Evolutionary conservation across 2,329 filamentous ascomycete species (phyloP), one percentile per base, ranked within the genome.

Genomic region (Penicillium sp.): DNA sequence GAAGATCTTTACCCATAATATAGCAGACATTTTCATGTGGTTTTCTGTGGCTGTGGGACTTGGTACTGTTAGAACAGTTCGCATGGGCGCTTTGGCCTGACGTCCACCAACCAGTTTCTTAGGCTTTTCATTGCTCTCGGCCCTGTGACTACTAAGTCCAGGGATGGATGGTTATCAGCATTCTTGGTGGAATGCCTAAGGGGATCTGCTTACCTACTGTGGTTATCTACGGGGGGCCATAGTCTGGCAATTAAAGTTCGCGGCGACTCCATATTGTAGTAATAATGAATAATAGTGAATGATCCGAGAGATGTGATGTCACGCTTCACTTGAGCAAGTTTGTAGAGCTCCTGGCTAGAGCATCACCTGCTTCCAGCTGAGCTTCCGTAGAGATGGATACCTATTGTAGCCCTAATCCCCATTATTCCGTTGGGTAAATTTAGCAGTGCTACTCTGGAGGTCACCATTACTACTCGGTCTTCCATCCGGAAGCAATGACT

Each of bases 171-270:
- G 15, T 28, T 52, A 14, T 39, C 20, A 37, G 49, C 35, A 25
- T 52, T 51, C 49, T 35, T 49, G 28, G 49, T 39, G 49, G 35
- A 52, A 52, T 51, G 12, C 28, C 28, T 31, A 39, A 52, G 35
- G 49, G 48, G 37, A 11, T 5, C 34, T 20, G 15, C n/a, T 12
- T 28, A 6, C 28, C 6, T 31, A 31, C 49, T 11, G 34, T 35
- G 14, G 28, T 12, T 14, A 15, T 22, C 47, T 10, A 49, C n/a
- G 8, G 22, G 22, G 8, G 1, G 8, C 22, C 11, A 8, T 20
- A 35, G 47, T 10, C 35, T 20, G 28, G 15, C 15, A 6, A 20
- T 20, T 31, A 47, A 47, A 15, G 25, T 47, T 47, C 28, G 5
- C 3, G 25, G 8, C 14, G 7, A 31, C 22, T 47, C 7, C 4